Base-by-base conservation (phyloP, 352 stramenopile genomes). In the Globisporangium irregulare region DNA sequence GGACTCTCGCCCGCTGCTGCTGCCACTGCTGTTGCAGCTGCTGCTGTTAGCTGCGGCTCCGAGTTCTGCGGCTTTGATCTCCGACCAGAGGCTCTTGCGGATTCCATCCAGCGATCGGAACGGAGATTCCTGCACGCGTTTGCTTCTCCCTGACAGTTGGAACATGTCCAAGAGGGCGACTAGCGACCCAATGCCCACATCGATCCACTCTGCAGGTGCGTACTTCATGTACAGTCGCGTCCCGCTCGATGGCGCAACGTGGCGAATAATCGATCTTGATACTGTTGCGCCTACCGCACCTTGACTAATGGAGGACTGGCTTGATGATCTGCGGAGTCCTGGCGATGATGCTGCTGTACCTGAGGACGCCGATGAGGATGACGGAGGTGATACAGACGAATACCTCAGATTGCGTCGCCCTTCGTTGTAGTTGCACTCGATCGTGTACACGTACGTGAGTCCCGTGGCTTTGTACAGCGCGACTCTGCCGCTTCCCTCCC, bases 391-490 rank as follows among this genome's bases (percentile, higher is more conserved):
- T 8, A 72, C 59, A 41, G 70, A 71, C 1, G 71, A 78, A 12
- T 64, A 66, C 43, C 74, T 75, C 34, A 80, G 64, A 69, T 76
- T 75, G 24, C 73, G 78, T 14, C 80, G 74, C 0, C 85, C 87
- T 73, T 82, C 87, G 71, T 97, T 96, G 80, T 97, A 98, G 73
- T 97, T 97, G 74, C 91, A 97, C 74, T 98, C 92, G 43, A 98
- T 83, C 10, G 92, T 98, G 76, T 98, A 98, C 54, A 93, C 87
- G 66, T 88, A 84, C 41, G 72, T 81, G n/a, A 89, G 72, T 27
- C 79, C 81, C 3, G 87, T 95, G n/a, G 80, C 80, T 20, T 70
- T 77, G 65, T 84, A 93, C 14, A 93, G 60, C 46, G 78, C 89
- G 4, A 98, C 92, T 20, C 92, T 79, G 34, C 88, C 92, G 15